Evolutionary conservation across 495 filamentous ascomycete genomes (phyloP).

Genomic region (Tuber aestivum): DNA sequence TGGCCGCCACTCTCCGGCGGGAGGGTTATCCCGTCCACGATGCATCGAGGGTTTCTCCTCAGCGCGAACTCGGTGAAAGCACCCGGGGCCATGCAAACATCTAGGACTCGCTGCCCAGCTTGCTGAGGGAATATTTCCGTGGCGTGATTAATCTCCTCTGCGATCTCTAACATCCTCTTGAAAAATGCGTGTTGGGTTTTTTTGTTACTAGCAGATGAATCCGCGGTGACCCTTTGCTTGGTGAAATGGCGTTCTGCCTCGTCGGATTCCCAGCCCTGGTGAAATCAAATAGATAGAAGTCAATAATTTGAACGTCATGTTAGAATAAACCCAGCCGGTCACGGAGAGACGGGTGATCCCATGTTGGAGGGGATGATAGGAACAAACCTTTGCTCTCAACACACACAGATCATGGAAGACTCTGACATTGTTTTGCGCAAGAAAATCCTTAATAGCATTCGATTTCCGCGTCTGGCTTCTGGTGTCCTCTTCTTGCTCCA

Average conservation of each 20-base stretch:
- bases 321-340: neutral
- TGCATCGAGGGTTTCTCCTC: conserved; percentile 10
- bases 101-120: conserved; percentile 10
- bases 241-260: conserved; percentile 14
- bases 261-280: conserved; percentile 20
- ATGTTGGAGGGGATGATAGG: neutral
- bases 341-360: neutral
- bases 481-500: neutral
- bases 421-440: neutral
- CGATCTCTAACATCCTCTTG: conserved; percentile 19
- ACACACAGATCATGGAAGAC: neutral
- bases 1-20: conserved; percentile 15
- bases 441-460: neutral
- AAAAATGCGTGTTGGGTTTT: conserved; percentile 8
- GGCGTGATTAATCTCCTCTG: conserved; percentile 10
- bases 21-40: conserved; percentile 24
- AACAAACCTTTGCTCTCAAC: neutral
- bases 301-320: neutral
- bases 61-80: conserved; percentile 22
- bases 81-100: conserved; percentile 20
- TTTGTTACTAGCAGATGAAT: conserved; percentile 6
- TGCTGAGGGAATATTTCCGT: conserved; percentile 7
- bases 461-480: neutral
- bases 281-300: neutral
- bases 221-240: conserved; percentile 10